Percentiles rank a stretch among this genome's conserved stretches.
phyloP scores from a whole-genome alignment of 116 monocot species.

The Iris pallida region DNA sequence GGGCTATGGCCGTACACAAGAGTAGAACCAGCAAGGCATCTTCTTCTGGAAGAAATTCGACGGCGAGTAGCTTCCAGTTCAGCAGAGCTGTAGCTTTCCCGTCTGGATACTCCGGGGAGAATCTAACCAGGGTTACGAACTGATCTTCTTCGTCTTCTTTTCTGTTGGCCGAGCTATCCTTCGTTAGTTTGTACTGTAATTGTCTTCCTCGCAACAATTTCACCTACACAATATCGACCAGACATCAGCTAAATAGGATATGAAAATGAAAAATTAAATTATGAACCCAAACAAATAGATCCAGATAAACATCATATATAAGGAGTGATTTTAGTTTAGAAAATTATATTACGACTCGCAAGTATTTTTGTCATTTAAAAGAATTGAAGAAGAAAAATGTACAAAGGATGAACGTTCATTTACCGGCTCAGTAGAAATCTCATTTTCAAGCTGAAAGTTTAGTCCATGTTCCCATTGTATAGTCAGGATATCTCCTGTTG shows the following conservation, averaged over 20 bases:
- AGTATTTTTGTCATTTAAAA: too few relatives aligned
- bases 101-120: constrained; percentile 30
- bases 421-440: constrained; percentile 49
- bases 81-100: constrained; percentile 82
- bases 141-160: constrained; percentile 50
- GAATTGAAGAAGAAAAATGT: too few relatives aligned
- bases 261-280: too few relatives aligned
- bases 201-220: constrained; percentile 58
- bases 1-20: constrained; percentile 51
- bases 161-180: background rate
- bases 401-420: background rate
- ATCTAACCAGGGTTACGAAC: constrained; percentile 62
- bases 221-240: constrained; percentile 25
- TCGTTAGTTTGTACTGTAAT: constrained; percentile 52
- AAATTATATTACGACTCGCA: too few relatives aligned
- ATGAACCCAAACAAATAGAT: too few relatives aligned
- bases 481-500: constrained; percentile 71
- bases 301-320: too few relatives aligned
- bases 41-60: constrained; percentile 88
- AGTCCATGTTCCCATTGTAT: constrained; percentile 56
- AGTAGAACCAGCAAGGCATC: constrained; percentile 72
- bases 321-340: too few relatives aligned
- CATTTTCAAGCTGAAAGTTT: constrained; percentile 46
- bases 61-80: constrained; percentile 75
- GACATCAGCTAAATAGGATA: too few relatives aligned